These are phyloP conservation scores for Teunomyces lycoperdinae DNA, from an alignment of 805 yeast species.

Conservation along the genomic window DNA sequence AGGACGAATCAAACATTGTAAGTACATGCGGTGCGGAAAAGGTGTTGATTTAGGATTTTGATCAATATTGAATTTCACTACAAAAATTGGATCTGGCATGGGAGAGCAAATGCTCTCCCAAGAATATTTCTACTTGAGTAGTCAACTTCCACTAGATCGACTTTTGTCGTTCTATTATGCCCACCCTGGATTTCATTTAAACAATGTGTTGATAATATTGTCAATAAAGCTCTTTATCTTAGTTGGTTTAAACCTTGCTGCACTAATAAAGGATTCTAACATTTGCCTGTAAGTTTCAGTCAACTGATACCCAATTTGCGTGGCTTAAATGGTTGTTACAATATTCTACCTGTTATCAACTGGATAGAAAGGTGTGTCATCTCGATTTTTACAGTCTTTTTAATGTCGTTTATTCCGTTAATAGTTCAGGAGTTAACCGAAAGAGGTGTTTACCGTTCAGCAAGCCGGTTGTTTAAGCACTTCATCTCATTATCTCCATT, in stretches of 20 bases:
- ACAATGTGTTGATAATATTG: constrained; percentile 80
- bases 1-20: constrained; percentile 92
- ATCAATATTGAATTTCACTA: constrained; percentile 87
- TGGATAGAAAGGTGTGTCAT: constrained; percentile 89
- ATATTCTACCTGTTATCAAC: constrained; percentile 76
- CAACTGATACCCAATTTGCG: constrained; percentile 71
- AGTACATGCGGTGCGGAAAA: constrained; percentile 94
- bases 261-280: constrained; percentile 70
- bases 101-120: constrained; percentile 93
- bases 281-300: constrained; percentile 61
- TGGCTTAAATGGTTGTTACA: constrained; percentile 80
- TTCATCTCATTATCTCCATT: constrained; percentile 80
- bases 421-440: constrained; percentile 85
- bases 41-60: constrained; percentile 95
- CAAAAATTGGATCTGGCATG: constrained; percentile 98
- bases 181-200: constrained; percentile 94
- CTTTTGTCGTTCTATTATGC: constrained; percentile 93
- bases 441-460: constrained; percentile 76
- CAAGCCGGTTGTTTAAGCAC: constrained; percentile 68
- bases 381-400: constrained; percentile 88
- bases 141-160: constrained; percentile 83
- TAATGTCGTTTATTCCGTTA: constrained; percentile 85
- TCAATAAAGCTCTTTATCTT: constrained; percentile 85
- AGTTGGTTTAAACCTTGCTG: constrained; percentile 73
- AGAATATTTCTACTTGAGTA: constrained; percentile 88